phyloP scores from a whole-genome alignment of 768 basidiomycete genomes.

The Chalciporus chontae region DNA sequence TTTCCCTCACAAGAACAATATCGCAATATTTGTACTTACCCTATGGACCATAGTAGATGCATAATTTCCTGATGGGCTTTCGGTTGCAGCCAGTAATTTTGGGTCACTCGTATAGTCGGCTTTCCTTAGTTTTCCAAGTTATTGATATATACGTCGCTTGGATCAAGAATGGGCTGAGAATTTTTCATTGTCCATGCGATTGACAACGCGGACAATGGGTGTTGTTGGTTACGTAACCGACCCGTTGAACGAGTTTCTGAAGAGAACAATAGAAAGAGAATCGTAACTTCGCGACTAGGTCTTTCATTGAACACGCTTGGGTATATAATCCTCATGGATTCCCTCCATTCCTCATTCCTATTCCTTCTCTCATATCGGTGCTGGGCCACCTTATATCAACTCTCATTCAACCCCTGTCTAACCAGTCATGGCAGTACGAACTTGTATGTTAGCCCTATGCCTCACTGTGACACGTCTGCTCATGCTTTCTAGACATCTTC shows the following conservation, averaged over 20 bases:
- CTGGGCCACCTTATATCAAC: conserved; percentile 27
- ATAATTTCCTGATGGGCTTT: conserved; percentile 1
- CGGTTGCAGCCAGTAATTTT: background rate
- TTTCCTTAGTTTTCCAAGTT: conserved; percentile 1
- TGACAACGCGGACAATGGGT: conserved; percentile 24
- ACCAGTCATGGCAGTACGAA: conserved; percentile 32
- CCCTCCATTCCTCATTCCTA: conserved; percentile 7
- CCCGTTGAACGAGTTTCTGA: background rate
- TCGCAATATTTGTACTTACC: conserved; percentile 6
- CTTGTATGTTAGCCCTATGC: conserved; percentile 37
- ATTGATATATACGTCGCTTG: conserved; percentile 3
- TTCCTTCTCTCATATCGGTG: conserved; percentile 21
- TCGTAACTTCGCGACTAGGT: too few relatives aligned
- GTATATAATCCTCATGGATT: background rate
- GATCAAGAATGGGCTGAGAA: background rate
- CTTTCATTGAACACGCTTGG: background rate
- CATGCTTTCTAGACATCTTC: conserved; percentile 47
- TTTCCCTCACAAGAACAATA: background rate
- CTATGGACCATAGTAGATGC: conserved; percentile 16
- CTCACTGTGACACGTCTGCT: background rate
- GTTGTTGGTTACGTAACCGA: conserved; percentile 17
- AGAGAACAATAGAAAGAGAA: conserved; percentile 30
- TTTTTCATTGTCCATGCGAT: background rate
- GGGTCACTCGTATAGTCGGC: background rate
- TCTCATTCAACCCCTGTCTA: background rate